Evolutionary conservation across 1,139 yeast genomes (phyloP).

Genomic region (Kluyveromyces marxianus): DNA sequence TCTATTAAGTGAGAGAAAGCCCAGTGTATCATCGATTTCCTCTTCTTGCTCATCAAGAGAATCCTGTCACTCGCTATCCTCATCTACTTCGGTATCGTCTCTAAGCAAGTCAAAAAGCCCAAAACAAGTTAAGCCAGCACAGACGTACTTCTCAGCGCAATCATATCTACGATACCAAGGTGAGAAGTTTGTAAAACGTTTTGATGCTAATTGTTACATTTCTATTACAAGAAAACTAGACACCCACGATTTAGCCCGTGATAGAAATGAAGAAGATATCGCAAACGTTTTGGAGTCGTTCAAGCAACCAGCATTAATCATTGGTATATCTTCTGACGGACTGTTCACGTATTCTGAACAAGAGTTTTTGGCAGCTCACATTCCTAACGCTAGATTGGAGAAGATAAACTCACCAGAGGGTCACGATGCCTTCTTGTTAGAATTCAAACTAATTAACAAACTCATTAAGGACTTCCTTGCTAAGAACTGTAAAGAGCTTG

Average conservation of each 20-base stretch:
- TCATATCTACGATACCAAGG: conserved; percentile 92
- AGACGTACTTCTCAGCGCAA: conserved; percentile 91
- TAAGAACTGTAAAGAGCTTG: conserved; percentile 36
- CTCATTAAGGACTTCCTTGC: conserved; percentile 61
- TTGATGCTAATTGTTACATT: conserved; percentile 94
- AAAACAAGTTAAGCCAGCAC: conserved; percentile 57
- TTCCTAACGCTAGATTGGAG: conserved; percentile 62
- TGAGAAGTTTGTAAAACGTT: conserved; percentile 75
- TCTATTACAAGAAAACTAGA: conserved; percentile 88
- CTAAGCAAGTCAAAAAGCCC: conserved; percentile 22
- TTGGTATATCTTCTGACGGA: conserved; percentile 90
- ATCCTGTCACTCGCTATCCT: conserved; percentile 22
- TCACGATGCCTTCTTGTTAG: conserved; percentile 91
- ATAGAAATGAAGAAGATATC: conserved; percentile 42
- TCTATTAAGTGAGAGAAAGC: conserved; percentile 6
- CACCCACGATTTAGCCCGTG: conserved; percentile 89
- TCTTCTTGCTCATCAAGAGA: conserved; percentile 12
- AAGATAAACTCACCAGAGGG: conserved; percentile 92
- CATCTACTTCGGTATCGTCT: conserved; percentile 23
- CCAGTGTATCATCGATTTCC: conserved; percentile 12
- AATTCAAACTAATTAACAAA: conserved; percentile 73
- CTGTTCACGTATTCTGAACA: conserved; percentile 89
- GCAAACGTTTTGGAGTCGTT: conserved; percentile 50
- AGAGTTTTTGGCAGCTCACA: conserved; percentile 65
- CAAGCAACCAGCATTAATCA: conserved; percentile 66